Evolutionary conservation across 2,329 filamentous ascomycete genomes (phyloP), one percentile per base, ranked within the genome.

Genomic region (Diaporthe sp.): DNA sequence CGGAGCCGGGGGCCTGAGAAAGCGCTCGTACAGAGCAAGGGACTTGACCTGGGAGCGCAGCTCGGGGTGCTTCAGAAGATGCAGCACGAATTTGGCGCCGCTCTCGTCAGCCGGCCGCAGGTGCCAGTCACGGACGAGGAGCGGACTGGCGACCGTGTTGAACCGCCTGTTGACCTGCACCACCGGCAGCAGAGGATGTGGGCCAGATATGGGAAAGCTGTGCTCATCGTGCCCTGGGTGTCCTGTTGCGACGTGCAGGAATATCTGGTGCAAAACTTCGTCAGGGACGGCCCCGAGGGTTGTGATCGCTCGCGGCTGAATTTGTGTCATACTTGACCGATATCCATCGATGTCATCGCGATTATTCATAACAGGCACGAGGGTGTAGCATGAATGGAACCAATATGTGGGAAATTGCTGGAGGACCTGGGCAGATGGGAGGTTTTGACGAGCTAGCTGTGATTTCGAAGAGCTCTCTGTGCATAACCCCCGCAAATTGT

Each of bases 131-230:
- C 42, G 39, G 15, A 47, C 60, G 17, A 65, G 42, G 42, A 65
- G 39, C 5, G 60, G 60, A 13, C 25, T 65, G 60, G 60, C 60
- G 60, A 65, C 25, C 6, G 42, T 25, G 31, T 65, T 65, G 42
- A 65, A 65, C 17, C 60, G 60, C 20, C 10, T 47, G 42, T 47
- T 65, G 42, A 65, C 60, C 34, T 65, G 39, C 25, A n/a, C 60
- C 15, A 65, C 42, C 25, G 60, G 39, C 17, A 65, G 25, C 17
- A 65, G 60, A 65, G 42, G 60, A 31, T 47, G 25, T 5, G 60
- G 15, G 37, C 60, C 60, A 10, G 9, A 28, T 22, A 10, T 7
- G 13, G 25, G 37, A 31, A 28, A 44, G 34, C 58, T 20, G 12
- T 12, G n/a, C 10, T 42, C 37, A 63, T 28, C 25, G 9, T 31